Base-by-base conservation (phyloP, 1,284 basidiomycete species). In the Ustilago tritici region DNA sequence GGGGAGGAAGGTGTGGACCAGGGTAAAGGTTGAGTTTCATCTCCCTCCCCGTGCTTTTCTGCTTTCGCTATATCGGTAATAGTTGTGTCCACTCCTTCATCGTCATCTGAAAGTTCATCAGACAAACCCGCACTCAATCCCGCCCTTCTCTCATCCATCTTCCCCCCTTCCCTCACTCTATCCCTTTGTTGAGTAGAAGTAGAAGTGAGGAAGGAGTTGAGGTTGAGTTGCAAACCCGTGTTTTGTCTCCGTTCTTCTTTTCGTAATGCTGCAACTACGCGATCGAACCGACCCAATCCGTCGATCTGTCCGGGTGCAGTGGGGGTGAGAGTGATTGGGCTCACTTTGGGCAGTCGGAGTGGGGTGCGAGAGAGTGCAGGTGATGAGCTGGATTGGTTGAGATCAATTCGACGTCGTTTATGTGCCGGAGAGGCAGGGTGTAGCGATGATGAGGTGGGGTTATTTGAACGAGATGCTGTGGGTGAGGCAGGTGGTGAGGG, bases 61-160 rank as follows among this genome's bases (percentile, higher is more conserved):
- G 12, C 11, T 8, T 12, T 46, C 6, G n/a, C n/a, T n/a, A 14
- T 38, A 5, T 11, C 4, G 34, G 53, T 34, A 7, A 4, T n/a
- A 32, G 23, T 23, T 14, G 14, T 12, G 32, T 50, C 47, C 9
- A 7, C 52, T 4, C 36, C 59, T 1, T 57, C 63, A 23, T 60
- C 57, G 31, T 76, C 73, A 17, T 76, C 73, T 2, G 73, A 76
- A 2, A 76, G 57, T 15, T 54, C 64, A 11, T 76, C 67, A 2
- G 53, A 23, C 34, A 70, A 49, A 14, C 70, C 73, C 32, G 41
- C 56, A 12, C 71, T 55, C 28, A 69, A 19, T 8, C 71, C 65
- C 2, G 47, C 17, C 15, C 59, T 49, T 31, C 55, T 46, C 17
- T 14, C 11, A 9, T 19, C 59, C 10, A 54, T 19, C 12, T 49